These are phyloP conservation scores for Closterium sp. DNA, from an alignment of 139 green algal genomes.

Conservation along the genomic window DNA sequence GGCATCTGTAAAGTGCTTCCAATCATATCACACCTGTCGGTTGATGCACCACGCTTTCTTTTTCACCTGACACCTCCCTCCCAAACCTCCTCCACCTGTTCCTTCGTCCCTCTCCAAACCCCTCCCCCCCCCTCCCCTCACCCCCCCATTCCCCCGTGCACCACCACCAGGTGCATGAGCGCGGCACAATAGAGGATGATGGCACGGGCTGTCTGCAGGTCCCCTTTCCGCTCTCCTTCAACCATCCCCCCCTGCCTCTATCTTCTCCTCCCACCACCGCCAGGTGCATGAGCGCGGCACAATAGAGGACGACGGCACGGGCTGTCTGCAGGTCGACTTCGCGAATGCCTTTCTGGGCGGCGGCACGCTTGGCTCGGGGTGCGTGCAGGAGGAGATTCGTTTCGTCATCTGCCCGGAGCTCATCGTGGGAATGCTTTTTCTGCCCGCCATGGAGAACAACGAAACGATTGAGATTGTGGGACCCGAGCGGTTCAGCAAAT, in stretches of 20 bases:
- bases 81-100: too few relatives aligned
- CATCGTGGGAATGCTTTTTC: slow-evolving; percentile 43
- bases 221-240: not conserved
- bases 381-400: slow-evolving; percentile 48
- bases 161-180: slow-evolving; percentile 3
- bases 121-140: too few relatives aligned
- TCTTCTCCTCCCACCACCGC: too few relatives aligned
- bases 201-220: slow-evolving; percentile 19
- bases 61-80: too few relatives aligned
- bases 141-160: too few relatives aligned
- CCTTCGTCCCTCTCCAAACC: too few relatives aligned
- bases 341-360: slow-evolving; percentile 40
- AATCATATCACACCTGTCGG: too few relatives aligned
- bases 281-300: slow-evolving; percentile 13
- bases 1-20: too few relatives aligned
- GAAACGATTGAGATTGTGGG: slow-evolving; percentile 43
- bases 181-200: slow-evolving; percentile 29
- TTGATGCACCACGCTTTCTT: too few relatives aligned
- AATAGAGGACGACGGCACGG: slow-evolving; percentile 28
- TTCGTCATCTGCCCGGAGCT: slow-evolving; percentile 48
- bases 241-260: too few relatives aligned
- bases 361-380: slow-evolving; percentile 24
- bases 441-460: slow-evolving; percentile 27
- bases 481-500: slow-evolving; percentile 36
- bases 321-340: slow-evolving; percentile 39